Evolutionary conservation across 2,329 filamentous ascomycete species (phyloP), one percentile per base, ranked within the genome.

Genomic region (Penicillium sclerotiorum): DNA sequence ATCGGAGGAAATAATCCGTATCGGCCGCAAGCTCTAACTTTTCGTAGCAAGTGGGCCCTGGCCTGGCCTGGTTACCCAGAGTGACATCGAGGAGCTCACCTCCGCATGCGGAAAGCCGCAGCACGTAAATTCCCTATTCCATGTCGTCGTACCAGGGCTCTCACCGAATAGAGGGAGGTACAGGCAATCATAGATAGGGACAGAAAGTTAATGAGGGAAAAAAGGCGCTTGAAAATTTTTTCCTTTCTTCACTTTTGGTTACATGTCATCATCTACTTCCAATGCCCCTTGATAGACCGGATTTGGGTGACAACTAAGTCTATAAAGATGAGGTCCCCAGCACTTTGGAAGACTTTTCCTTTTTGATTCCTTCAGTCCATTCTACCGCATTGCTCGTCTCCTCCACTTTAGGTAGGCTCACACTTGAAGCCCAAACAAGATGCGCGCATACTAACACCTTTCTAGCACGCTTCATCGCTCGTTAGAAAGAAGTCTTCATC

Each of bases 21-120:
- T 42, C 12, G 27, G 12, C 21, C 8, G 27, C 27, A 13, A 42
- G 8, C 21, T 30, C 9, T 33, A 15, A 25, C 25, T n/a, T n/a
- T 32, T 18, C 18, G 40, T 45, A 17, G 27, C 42, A 45, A 35
- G 22, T 36, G 42, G 55, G 39, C 15, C 35, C 22, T 9, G 15
- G 23, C 21, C 21, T 47, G 27, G 42, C 32, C 47, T 43, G 23
- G 32, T 25, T 35, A 30, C 39, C 48, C 40, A 56, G 43, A 48
- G 56, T 56, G 51, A 62, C 59, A 58, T 62, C 38, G 17, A 18
- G n/a, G 18, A 28, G 20, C 23, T 43, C 41, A 47, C 47, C 44
- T 32, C 59, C 56, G 59, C 50, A 62, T 61, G 58, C 59, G 59
- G 59, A 59, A 59, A 36, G 41, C 22, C 20, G 12, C 36, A 46